phyloP scores from a whole-genome alignment of 2,329 filamentous ascomycete genomes.

The Truncatella angustata region DNA sequence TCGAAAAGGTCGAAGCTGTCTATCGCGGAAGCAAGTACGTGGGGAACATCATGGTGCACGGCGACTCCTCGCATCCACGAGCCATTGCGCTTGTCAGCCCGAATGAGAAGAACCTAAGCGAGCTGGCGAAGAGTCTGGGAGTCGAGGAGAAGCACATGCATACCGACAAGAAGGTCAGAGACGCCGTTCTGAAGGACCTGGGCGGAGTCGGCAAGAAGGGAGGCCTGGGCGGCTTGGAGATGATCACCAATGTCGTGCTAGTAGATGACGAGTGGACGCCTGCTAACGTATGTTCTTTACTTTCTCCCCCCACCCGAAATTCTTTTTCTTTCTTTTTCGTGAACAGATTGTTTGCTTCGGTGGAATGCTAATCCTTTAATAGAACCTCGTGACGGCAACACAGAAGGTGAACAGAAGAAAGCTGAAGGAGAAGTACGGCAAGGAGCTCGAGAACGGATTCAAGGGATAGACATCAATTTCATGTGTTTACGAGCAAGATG shows the following conservation, averaged over 20 bases:
- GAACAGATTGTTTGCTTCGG: too few species aligned
- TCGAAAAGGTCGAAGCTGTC: slow-evolving; percentile 91
- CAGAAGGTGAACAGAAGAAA: slow-evolving; percentile 58
- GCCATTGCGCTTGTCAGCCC: slow-evolving; percentile 79
- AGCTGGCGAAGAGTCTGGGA: slow-evolving; percentile 58
- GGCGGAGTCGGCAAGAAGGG: slow-evolving; percentile 62
- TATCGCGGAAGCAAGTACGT: slow-evolving; percentile 81
- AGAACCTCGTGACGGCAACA: slow-evolving; percentile 62
- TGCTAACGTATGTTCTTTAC: slow-evolving; percentile 71
- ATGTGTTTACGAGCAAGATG: too few species aligned
- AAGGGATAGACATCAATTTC: slow-evolving; percentile 17
- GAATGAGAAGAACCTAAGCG: slow-evolving; percentile 61
- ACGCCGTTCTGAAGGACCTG: slow-evolving; percentile 64
- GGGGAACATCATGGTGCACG: slow-evolving; percentile 84
- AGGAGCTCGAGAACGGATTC: slow-evolving; percentile 47
- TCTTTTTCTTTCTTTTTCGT: too few species aligned
- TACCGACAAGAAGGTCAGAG: slow-evolving; percentile 62
- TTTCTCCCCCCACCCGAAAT: too few species aligned
- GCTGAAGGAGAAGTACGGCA: slow-evolving; percentile 48
- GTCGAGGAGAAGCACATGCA: slow-evolving; percentile 69
- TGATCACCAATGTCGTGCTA: slow-evolving; percentile 72
- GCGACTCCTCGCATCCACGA: slow-evolving; percentile 69
- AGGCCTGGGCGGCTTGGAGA: slow-evolving; percentile 69
- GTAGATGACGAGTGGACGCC: slow-evolving; percentile 88
- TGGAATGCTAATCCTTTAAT: not conserved